Conservation (phyloP, 345 rosid genomes). For the Camelina sativa region DNA sequence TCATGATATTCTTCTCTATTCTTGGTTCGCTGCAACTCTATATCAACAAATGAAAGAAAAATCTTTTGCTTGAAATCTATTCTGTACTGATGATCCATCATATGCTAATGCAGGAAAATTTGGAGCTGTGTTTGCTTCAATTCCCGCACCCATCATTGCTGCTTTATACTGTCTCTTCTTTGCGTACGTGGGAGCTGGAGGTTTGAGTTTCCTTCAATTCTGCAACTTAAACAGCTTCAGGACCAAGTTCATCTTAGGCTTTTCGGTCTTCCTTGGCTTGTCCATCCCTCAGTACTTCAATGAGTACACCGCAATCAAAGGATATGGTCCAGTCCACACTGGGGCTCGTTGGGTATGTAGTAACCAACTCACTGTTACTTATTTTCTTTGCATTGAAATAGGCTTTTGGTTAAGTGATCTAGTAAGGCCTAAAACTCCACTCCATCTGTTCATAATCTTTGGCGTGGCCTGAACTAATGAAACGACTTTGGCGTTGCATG, state of each 20-base stretch:
- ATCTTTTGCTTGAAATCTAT: slow-evolving; percentile 6
- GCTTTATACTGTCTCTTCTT: slow-evolving; percentile 93
- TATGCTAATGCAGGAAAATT: slow-evolving; percentile 74
- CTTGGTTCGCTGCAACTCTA: slow-evolving; percentile 57
- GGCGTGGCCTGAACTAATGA: too few species aligned
- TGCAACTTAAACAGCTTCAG: slow-evolving; percentile 96
- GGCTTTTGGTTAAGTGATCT: background rate
- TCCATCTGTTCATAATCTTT: background rate
- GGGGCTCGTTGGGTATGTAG: slow-evolving; percentile 80
- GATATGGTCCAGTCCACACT: slow-evolving; percentile 90
- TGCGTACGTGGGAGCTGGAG: slow-evolving; percentile 91
- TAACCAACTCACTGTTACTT: background rate
- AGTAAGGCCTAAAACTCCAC: background rate
- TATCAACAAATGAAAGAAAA: background rate
- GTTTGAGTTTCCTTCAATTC: slow-evolving; percentile 92
- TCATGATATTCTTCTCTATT: slow-evolving; percentile 98
- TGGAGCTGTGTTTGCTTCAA: slow-evolving; percentile 97
- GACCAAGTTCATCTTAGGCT: slow-evolving; percentile 80
- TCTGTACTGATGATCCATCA: slow-evolving; percentile 28
- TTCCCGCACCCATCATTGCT: slow-evolving; percentile 88
- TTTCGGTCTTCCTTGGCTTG: slow-evolving; percentile 89
- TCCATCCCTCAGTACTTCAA: slow-evolving; percentile 96
- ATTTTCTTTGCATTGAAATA: background rate
- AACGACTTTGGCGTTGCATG: background rate
- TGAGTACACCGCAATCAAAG: slow-evolving; percentile 89